Evolutionary conservation across 2,329 filamentous ascomycete species (phyloP), one percentile per base, ranked within the genome.

Genomic region (Colletotrichum sp.): DNA sequence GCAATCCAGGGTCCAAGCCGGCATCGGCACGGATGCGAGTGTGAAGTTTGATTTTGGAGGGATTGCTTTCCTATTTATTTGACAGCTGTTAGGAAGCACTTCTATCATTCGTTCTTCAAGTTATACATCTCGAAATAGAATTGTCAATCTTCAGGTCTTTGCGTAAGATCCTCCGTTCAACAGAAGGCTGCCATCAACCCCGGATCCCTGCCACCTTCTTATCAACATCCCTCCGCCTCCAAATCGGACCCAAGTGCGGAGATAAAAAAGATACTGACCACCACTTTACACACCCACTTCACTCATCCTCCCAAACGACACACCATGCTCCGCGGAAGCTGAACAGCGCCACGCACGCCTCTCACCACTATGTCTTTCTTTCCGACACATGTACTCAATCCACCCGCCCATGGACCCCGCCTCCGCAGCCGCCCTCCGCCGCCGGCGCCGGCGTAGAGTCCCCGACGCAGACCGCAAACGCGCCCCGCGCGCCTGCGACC

Each of bases 401-500:
- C 68, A 32, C 16, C 34, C 28, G 34, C 68, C 36, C 44, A 72
- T 72, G 72, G 68, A 75, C 22, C 69, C 71, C 36, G n/a, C 72
- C 10, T 32, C 68, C 30, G 62, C 68, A 15, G 55, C 68, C 36
- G 62, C 39, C 24, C 67, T 48, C 32, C 72, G 55, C 39, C 68
- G 68, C 30, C 68, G 72, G 22, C 75, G 77, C 32, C 79, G 80
- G 15, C 79, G 81, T 34, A 78, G 80, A 13, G 82, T 84, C 65
- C 78, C 83, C 60, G 83, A 84, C 39, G 81, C 81, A 72, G 79
- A 84, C 73, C 81, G 83, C 26, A 84, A 84, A 72, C 78, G 83
- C 52, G 82, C 83, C 8, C 79, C 78, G 1, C 78, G 81, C 78
- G 83, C 83, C 78, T 85, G 84, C 70, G 79, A 82, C 68, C 81